Evolutionary conservation across 306 rosid genomes (phyloP).

Genomic region (Oemleria cerasiformis): DNA sequence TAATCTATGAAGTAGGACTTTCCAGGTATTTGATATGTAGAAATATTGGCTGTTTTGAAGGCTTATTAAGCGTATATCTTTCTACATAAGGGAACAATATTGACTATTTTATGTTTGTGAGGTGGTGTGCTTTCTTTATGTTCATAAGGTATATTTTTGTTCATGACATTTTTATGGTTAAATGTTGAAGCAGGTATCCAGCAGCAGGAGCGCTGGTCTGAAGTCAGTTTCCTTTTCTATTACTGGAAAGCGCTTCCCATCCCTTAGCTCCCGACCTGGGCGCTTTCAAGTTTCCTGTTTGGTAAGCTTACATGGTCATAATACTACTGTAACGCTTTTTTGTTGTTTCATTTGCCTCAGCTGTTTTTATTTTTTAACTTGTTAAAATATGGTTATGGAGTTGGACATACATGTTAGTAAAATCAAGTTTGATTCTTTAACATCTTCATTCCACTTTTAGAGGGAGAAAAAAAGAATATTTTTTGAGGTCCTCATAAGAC

Average conservation of each 20-base stretch:
- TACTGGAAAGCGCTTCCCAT: slow-evolving; percentile 49
- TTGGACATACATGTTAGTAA: not conserved
- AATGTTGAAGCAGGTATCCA: slow-evolving; percentile 43
- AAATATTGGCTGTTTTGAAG: not conserved
- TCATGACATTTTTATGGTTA: slow-evolving; percentile 26
- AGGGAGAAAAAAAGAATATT: not conserved
- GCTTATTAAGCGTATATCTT: not conserved
- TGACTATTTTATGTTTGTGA: not conserved
- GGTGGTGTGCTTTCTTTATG: not conserved
- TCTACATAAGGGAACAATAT: not conserved
- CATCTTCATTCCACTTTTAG: not conserved
- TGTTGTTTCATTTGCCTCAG: not conserved
- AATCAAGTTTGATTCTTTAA: not conserved
- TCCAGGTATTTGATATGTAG: not conserved
- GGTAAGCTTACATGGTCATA: slow-evolving; percentile 35
- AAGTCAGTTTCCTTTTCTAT: slow-evolving; percentile 60
- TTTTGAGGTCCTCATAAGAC: not conserved
- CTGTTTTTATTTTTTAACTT: not conserved
- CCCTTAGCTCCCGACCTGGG: slow-evolving; percentile 39
- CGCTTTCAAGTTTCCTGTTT: slow-evolving; percentile 57
- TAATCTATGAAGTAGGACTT: too few relatives aligned
- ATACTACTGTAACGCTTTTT: not conserved
- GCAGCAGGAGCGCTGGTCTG: slow-evolving; percentile 41
- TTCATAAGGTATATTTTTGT: not conserved
- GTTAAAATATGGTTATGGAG: not conserved